Evolutionary conservation across 2,329 filamentous ascomycete species (phyloP).

Genomic region (Pestalotiopsis sp.): DNA sequence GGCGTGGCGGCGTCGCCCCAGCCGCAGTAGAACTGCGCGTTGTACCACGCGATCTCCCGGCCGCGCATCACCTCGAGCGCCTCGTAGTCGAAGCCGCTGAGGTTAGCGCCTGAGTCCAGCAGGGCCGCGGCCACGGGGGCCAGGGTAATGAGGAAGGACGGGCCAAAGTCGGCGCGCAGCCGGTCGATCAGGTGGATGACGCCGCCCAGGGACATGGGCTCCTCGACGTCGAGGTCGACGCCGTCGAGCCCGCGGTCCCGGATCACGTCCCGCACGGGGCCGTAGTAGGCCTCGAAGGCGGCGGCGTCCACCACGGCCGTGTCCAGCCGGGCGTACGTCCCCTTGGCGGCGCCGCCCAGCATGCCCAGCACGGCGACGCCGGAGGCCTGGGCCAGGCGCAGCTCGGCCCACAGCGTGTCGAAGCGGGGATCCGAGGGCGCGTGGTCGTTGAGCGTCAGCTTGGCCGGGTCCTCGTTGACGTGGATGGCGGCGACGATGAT

Average conservation of each 20-base stretch:
- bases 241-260: slow-evolving; percentile 61
- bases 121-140: slow-evolving; percentile 78
- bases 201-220: slow-evolving; percentile 66
- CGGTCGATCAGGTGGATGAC: slow-evolving; percentile 66
- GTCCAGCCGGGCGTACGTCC: slow-evolving; percentile 64
- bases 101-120: slow-evolving; percentile 60
- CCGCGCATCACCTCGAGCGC: slow-evolving; percentile 68
- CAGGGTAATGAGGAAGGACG: slow-evolving; percentile 72
- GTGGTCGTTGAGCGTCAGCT: slow-evolving; percentile 77
- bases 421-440: slow-evolving; percentile 64
- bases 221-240: slow-evolving; percentile 76
- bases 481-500: slow-evolving; percentile 80
- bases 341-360: slow-evolving; percentile 78
- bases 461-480: slow-evolving; percentile 67
- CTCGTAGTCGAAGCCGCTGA: slow-evolving; percentile 77
- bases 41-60: slow-evolving; percentile 74
- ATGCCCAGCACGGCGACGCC: slow-evolving; percentile 79
- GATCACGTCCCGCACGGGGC: slow-evolving; percentile 64
- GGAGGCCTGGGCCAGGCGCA: slow-evolving; percentile 66
- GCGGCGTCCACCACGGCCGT: slow-evolving; percentile 33
- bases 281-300: slow-evolving; percentile 72
- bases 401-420: slow-evolving; percentile 70
- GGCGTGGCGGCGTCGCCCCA: slow-evolving; percentile 69
- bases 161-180: slow-evolving; percentile 67
- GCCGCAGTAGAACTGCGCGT: slow-evolving; percentile 82